phyloP scores from a whole-genome alignment of 345 rosid genomes.

The Aegle marmelos region DNA sequence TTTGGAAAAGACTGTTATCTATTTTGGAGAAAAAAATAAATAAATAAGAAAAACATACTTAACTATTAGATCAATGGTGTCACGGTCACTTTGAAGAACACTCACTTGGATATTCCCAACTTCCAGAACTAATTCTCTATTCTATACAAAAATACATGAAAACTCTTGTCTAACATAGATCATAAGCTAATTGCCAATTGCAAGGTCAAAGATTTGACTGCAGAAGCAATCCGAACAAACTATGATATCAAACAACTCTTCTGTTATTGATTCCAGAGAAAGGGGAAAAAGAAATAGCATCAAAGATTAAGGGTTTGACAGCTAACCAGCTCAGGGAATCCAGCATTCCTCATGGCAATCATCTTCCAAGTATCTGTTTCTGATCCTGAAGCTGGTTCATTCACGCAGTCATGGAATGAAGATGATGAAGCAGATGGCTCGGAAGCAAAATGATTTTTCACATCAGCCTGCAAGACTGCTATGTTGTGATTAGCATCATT shows the following conservation, averaged over 20 bases:
- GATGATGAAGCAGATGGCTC: conserved; percentile 10
- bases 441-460: conserved; percentile 20
- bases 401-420: conserved; percentile 5
- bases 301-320: conserved; percentile 54
- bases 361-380: conserved; percentile 47
- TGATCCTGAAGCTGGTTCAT: conserved; percentile 24
- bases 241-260: conserved; percentile 1
- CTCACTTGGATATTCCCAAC: background rate
- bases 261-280: background rate
- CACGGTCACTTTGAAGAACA: background rate
- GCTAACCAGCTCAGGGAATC: conserved; percentile 52
- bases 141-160: too few species aligned
- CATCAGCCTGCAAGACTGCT: conserved; percentile 54
- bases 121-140: background rate
- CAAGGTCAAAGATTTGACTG: background rate
- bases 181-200: background rate
- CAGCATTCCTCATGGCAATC: conserved; percentile 35
- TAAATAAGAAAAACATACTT: too few species aligned
- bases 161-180: background rate
- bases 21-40: too few species aligned
- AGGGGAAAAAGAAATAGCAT: background rate
- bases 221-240: background rate
- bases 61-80: background rate
- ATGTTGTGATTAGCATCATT: conserved; percentile 54
- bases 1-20: too few species aligned